Conservation (phyloP, 2,329 filamentous ascomycete species). For the Colletotrichum spaethianum region DNA sequence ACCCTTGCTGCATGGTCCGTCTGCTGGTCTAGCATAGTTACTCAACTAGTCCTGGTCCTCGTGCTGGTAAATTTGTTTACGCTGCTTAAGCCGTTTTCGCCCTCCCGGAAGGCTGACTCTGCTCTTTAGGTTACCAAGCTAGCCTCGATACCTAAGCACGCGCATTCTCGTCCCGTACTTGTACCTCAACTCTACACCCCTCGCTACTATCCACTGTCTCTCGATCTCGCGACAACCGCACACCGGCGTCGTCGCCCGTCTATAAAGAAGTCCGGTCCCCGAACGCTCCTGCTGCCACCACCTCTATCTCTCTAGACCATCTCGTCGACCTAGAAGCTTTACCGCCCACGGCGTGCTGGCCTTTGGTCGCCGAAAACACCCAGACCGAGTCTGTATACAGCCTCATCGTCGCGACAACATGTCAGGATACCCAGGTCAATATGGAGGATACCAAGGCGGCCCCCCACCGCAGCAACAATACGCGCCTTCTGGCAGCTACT, state of each 20-base stretch:
- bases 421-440: constrained; percentile 74
- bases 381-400: constrained; percentile 1
- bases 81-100: constrained; percentile 16
- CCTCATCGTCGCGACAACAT: constrained; percentile 55
- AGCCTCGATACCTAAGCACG: constrained; percentile 34
- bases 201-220: constrained; percentile 16
- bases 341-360: background rate
- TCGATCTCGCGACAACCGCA: background rate
- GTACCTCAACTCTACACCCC: constrained; percentile 16
- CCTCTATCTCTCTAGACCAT: background rate
- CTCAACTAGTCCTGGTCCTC: constrained; percentile 17
- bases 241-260: constrained; percentile 7
- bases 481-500: constrained; percentile 61
- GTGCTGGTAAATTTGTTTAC: constrained; percentile 7
- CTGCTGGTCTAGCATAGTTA: constrained; percentile 29
- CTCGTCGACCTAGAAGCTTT: background rate
- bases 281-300: background rate
- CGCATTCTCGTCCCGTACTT: constrained; percentile 21
- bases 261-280: constrained; percentile 31
- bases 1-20: constrained; percentile 34
- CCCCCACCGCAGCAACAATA: constrained; percentile 53
- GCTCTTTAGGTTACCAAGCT: constrained; percentile 17
- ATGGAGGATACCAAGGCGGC: constrained; percentile 59
- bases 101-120: constrained; percentile 30
- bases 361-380: background rate